Conservation (phyloP, 1,284 basidiomycete genomes). For the Leccinum subrobustum region DNA sequence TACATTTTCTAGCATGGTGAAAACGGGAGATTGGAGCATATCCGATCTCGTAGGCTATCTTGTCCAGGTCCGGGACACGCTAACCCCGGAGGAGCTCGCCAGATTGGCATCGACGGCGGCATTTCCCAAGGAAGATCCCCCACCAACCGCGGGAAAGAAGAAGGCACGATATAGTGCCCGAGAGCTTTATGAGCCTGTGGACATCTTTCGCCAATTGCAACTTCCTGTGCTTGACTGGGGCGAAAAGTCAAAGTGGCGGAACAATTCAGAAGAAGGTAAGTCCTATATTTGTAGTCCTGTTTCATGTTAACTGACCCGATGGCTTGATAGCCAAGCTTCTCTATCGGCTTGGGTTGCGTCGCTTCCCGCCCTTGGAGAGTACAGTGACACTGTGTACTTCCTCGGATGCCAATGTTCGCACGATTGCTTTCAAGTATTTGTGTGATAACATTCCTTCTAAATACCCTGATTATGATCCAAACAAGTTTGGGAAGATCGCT, state of each 20-base stretch:
- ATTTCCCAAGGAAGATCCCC: slow-evolving; percentile 64
- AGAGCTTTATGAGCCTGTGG: slow-evolving; percentile 84
- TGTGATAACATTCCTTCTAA: slow-evolving; percentile 64
- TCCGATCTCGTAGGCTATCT: slow-evolving; percentile 85
- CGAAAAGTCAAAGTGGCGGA: slow-evolving; percentile 71
- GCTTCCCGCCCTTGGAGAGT: slow-evolving; percentile 67
- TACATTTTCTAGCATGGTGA: slow-evolving; percentile 63
- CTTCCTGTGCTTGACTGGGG: slow-evolving; percentile 92
- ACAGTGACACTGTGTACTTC: slow-evolving; percentile 70
- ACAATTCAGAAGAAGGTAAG: slow-evolving; percentile 81
- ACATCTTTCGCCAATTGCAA: slow-evolving; percentile 69
- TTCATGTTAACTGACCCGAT: background rate
- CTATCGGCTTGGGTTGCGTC: slow-evolving; percentile 74
- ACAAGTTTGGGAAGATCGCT: slow-evolving; percentile 53
- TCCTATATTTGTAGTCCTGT: background rate
- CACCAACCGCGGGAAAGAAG: slow-evolving; percentile 34
- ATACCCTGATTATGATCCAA: slow-evolving; percentile 66
- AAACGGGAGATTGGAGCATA: slow-evolving; percentile 81
- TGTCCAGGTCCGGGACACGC: slow-evolving; percentile 76
- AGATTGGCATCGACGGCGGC: slow-evolving; percentile 80
- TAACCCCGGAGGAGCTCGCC: slow-evolving; percentile 69
- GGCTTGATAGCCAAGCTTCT: slow-evolving; percentile 73
- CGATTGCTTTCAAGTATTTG: slow-evolving; percentile 74
- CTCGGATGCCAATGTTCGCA: slow-evolving; percentile 45
- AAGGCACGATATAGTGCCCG: slow-evolving; percentile 56